A percentile compares a stretch with the other conserved stretches of the same genome.
phyloP scores from a whole-genome alignment of 257 asterid genomes.

The Leonotis leonurus region DNA sequence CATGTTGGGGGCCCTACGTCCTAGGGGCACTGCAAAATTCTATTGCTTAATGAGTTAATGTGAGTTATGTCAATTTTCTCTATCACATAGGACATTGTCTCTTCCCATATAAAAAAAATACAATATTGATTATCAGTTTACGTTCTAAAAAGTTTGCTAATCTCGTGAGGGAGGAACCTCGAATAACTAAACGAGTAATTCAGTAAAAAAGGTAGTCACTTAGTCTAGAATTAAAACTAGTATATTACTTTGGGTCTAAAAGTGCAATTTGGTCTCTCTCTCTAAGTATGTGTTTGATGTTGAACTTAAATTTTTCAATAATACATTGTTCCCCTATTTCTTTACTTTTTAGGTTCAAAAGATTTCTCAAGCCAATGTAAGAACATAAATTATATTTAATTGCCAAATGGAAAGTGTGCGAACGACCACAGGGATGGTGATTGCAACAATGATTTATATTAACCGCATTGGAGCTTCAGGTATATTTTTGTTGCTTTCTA shows the following conservation, averaged over 20 bases:
- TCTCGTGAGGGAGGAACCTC: not conserved
- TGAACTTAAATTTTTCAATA: not conserved
- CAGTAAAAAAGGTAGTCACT: not conserved
- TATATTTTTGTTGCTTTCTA: constrained; percentile 27
- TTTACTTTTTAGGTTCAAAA: constrained; percentile 53
- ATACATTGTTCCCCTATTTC: constrained; percentile 6
- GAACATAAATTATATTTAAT: constrained; percentile 75
- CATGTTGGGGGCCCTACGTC: not conserved
- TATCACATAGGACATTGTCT: not conserved
- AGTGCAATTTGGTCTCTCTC: no score
- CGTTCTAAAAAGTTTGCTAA: not conserved
- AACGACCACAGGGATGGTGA: constrained; percentile 99
- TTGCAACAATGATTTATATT: constrained; percentile 79
- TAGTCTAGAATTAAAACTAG: no score
- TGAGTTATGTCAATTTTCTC: not conserved
- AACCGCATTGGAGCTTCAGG: constrained; percentile 96
- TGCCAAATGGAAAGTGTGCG: constrained; percentile 99
- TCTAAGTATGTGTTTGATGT: no score
- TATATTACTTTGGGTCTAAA: no score
- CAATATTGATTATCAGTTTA: not conserved
- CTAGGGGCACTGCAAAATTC: not conserved
- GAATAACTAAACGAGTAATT: not conserved
- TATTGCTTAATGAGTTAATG: no score
- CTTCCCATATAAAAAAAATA: not conserved
- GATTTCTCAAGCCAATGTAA: constrained; percentile 72